Conservation (phyloP, 2,329 filamentous ascomycete species). For the Lasiodiplodia theobromae region DNA sequence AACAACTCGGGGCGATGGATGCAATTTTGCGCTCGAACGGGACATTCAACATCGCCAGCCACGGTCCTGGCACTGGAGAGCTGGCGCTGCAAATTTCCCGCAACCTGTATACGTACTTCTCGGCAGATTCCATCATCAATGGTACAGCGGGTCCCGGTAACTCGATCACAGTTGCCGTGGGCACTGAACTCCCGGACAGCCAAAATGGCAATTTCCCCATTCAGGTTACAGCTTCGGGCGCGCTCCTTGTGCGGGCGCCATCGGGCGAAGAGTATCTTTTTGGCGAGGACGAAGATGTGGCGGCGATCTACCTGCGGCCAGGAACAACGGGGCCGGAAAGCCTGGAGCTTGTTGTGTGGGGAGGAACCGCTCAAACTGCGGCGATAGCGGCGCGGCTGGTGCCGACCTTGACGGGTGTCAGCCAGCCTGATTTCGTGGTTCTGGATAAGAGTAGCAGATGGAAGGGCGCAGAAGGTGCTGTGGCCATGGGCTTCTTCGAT, state of each 20-base stretch:
- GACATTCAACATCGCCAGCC: constrained; percentile 52
- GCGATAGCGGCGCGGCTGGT: constrained; percentile 60
- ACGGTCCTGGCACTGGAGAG: constrained; percentile 39
- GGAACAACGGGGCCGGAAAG: constrained; percentile 42
- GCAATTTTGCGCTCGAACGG: constrained; percentile 60
- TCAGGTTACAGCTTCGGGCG: constrained; percentile 31
- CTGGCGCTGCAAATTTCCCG: constrained; percentile 63
- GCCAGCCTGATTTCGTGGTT: constrained; percentile 65
- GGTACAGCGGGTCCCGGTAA: constrained; percentile 48
- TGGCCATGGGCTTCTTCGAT: constrained; percentile 65
- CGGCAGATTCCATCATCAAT: constrained; percentile 57
- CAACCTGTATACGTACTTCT: constrained; percentile 66
- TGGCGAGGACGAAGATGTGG: constrained; percentile 48
- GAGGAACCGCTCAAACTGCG: constrained; percentile 55
- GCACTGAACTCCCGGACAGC: constrained; percentile 35
- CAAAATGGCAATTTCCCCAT: constrained; percentile 42
- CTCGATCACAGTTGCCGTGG: constrained; percentile 51
- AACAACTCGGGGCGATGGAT: constrained; percentile 61
- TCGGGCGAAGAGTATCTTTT: constrained; percentile 38
- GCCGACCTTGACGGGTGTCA: constrained; percentile 63
- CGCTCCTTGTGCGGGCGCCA: not conserved
- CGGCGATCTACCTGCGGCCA: constrained; percentile 61
- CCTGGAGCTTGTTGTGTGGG: constrained; percentile 65
- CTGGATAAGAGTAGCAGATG: constrained; percentile 55
- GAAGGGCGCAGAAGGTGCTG: constrained; percentile 59